These are phyloP conservation scores for Triangularia setosa DNA, from an alignment of 2,329 filamentous ascomycete genomes.

Conservation along the genomic window DNA sequence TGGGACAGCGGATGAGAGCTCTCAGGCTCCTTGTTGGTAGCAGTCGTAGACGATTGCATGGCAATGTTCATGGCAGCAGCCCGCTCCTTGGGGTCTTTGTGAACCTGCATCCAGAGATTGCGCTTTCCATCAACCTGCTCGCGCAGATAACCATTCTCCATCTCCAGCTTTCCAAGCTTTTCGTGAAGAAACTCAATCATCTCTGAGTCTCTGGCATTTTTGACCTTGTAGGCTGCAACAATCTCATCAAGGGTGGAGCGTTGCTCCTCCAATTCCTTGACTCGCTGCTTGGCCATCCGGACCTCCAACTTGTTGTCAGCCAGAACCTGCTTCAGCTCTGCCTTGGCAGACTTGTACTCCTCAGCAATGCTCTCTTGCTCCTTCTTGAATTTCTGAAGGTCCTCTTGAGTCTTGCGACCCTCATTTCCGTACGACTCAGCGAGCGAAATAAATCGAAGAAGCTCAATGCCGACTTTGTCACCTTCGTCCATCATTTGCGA, in stretches of 20 bases:
- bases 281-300: not conserved
- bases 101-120: slow-evolving; percentile 21
- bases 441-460: not conserved
- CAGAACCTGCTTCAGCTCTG: not conserved
- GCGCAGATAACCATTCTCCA: slow-evolving; percentile 14
- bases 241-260: not conserved
- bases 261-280: not conserved
- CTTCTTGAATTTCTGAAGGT: not conserved
- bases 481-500: not conserved
- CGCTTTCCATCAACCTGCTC: slow-evolving; percentile 23
- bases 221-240: not conserved
- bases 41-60: not conserved
- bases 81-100: slow-evolving; percentile 8
- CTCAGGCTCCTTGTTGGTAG: not conserved
- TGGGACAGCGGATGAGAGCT: not conserved
- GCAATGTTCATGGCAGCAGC: not conserved
- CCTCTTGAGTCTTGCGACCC: not conserved
- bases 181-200: not conserved
- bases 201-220: not conserved
- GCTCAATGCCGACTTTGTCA: not conserved
- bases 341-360: not conserved
- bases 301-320: not conserved
- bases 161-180: not conserved
- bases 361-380: not conserved
- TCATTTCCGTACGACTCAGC: not conserved